Evolutionary conservation across 2,329 filamentous ascomycete genomes (phyloP), one percentile per base, ranked within the genome.

Genomic region (Didymella sp.): DNA sequence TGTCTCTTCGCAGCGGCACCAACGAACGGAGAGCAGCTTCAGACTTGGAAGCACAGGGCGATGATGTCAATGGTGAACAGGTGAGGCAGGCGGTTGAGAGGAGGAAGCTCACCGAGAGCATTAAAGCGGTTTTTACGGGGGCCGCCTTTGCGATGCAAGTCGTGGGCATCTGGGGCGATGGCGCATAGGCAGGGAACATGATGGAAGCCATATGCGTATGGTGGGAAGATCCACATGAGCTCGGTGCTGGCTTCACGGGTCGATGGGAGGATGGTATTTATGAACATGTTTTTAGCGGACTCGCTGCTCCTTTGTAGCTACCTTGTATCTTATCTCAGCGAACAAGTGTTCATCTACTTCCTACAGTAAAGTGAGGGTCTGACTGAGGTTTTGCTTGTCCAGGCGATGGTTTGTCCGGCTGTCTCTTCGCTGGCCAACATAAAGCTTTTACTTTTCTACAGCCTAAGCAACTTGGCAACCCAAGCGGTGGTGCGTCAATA

Each of bases 121-220:
- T 77, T 38, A 77, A 80, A 69, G 73, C 76, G 31, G 72, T 65
- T 5, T 68, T 82, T 30, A 74, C 71, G 12, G 80, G 78, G 2
- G 21, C 77, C 19, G 80, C 77, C 3, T 82, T 82, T 64, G 70
- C 72, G 12, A 78, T 82, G 78, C 76, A 72, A 24, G 73, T 82
- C 15, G 72, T 82, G 31, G 80, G 80, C 0, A 70, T 82, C 37
- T 82, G 80, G 80, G 80, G 80, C 1, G 80, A 82, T 66, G 79
- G 73, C 13, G 70, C 71, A 38, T 73, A 61, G 55, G 43, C 4
- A 15, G 6, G 9, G 7, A 21, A 21, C 22, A 25, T 25, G 13
- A 25, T 25, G 17, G 4, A 19, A 38, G 17, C 5, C 11, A 6
- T 38, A 38, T 25, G 22, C 21, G 38, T 7, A n/a, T 15, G 22